Evolutionary conservation across 345 rosid genomes (phyloP).

Genomic region (Odontarrhena argentea): DNA sequence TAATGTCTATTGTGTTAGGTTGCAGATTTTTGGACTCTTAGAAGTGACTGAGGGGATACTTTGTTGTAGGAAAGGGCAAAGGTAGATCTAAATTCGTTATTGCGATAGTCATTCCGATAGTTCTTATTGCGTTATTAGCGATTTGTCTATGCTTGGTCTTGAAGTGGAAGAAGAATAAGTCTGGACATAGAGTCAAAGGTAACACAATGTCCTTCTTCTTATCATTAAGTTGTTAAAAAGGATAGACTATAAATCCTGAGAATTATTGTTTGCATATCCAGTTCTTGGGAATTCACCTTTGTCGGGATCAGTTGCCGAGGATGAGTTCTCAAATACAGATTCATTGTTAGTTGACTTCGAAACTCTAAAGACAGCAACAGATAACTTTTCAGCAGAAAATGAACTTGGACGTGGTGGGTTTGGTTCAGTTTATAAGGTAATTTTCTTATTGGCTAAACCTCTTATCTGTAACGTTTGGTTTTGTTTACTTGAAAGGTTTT

Average conservation of each 20-base stretch:
- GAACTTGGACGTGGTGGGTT: slow-evolving; percentile 67
- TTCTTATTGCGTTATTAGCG: slow-evolving; percentile 20
- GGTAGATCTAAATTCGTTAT: slow-evolving; percentile 32
- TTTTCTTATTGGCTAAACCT: not conserved
- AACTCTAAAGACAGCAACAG: slow-evolving; percentile 47
- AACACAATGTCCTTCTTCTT: slow-evolving; percentile 12
- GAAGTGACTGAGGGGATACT: slow-evolving; percentile 3
- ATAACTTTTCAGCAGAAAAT: slow-evolving; percentile 46
- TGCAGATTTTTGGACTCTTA: slow-evolving; percentile 8
- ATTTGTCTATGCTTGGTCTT: slow-evolving; percentile 31
- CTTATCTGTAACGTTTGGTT: not conserved
- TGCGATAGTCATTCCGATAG: slow-evolving; percentile 28
- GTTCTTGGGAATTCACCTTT: slow-evolving; percentile 22
- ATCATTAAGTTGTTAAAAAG: not conserved
- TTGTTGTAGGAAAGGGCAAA: slow-evolving; percentile 32
- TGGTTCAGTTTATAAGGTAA: slow-evolving; percentile 60
- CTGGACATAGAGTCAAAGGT: slow-evolving; percentile 22
- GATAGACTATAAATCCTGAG: not conserved
- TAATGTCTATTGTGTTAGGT: slow-evolving; percentile 1
- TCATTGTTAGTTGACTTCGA: slow-evolving; percentile 45
- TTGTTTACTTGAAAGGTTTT: not conserved
- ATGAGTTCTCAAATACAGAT: slow-evolving; percentile 40
- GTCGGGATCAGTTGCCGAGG: slow-evolving; percentile 32
- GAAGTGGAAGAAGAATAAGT: slow-evolving; percentile 33
- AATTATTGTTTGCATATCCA: slow-evolving; percentile 1